These are phyloP conservation scores for Kurtzmaniella quercitrusa DNA, from an alignment of 1,139 yeast genomes.

Conservation along the genomic window DNA sequence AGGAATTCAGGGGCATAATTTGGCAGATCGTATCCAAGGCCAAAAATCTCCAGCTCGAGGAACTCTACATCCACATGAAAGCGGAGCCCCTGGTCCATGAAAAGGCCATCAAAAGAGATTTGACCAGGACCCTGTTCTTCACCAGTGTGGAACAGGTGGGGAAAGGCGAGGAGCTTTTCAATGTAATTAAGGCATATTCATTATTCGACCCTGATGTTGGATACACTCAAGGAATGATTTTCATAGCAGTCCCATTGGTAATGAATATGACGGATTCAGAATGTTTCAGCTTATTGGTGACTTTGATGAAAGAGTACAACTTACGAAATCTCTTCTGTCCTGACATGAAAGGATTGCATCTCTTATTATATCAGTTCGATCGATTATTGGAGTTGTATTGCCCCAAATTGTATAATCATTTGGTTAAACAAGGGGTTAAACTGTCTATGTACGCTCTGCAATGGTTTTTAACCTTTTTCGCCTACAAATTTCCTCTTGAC, in stretches of 20 bases:
- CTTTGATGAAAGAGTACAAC: constrained; percentile 79
- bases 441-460: constrained; percentile 95
- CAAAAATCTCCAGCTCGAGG: constrained; percentile 69
- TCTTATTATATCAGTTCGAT: constrained; percentile 84
- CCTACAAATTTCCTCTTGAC: constrained; percentile 85
- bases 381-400: constrained; percentile 65
- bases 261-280: constrained; percentile 81
- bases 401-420: constrained; percentile 70
- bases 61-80: constrained; percentile 52
- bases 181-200: constrained; percentile 79
- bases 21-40: constrained; percentile 92
- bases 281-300: constrained; percentile 76
- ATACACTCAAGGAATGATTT: constrained; percentile 97
- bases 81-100: constrained; percentile 62
- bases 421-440: constrained; percentile 77
- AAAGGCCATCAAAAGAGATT: constrained; percentile 73
- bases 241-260: constrained; percentile 78
- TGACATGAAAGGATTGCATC: constrained; percentile 90
- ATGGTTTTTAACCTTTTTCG: constrained; percentile 93
- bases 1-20: constrained; percentile 77
- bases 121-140: constrained; percentile 80
- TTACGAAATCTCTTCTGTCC: constrained; percentile 75
- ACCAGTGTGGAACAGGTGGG: constrained; percentile 52
- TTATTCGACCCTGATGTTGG: constrained; percentile 91
- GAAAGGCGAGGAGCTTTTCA: constrained; percentile 56